Percentiles rank a stretch among this genome's conserved stretches.
phyloP scores from a whole-genome alignment of 2,329 filamentous ascomycete species.

The Aspergillus floridensis region DNA sequence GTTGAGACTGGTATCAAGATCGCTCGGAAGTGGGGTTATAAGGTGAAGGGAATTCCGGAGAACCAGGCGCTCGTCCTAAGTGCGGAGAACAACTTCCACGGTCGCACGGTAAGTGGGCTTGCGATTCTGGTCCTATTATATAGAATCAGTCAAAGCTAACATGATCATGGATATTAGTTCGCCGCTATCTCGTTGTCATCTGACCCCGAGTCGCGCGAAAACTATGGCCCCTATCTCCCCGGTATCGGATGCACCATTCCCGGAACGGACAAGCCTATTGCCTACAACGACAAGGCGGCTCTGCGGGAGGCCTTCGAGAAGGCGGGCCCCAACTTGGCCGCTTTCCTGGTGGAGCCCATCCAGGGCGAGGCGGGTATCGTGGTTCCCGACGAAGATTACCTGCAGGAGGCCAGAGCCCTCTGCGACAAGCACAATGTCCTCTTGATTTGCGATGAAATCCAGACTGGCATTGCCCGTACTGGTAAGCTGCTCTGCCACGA shows the following conservation, averaged over 20 bases:
- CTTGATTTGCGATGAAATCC: constrained; percentile 96
- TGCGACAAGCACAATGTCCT: constrained; percentile 96
- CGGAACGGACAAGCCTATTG: constrained; percentile 71
- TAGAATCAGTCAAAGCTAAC: background rate
- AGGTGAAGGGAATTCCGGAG: constrained; percentile 83
- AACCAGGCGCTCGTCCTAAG: constrained; percentile 82
- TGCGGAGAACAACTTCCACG: constrained; percentile 92
- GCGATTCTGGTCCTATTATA: background rate
- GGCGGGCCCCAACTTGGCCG: constrained; percentile 81
- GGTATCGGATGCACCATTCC: constrained; percentile 77
- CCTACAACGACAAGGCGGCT: constrained; percentile 81
- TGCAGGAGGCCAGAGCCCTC: constrained; percentile 72
- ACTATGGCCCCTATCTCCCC: constrained; percentile 95
- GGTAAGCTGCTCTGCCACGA: constrained; percentile 91
- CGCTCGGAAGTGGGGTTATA: constrained; percentile 97
- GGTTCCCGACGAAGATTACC: constrained; percentile 86
- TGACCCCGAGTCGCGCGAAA: constrained; percentile 90
- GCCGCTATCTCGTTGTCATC: constrained; percentile 92
- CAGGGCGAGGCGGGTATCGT: constrained; percentile 97
- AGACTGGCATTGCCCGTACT: constrained; percentile 94
- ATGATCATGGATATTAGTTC: constrained; percentile 57
- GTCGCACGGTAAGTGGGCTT: constrained; percentile 69
- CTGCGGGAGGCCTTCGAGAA: constrained; percentile 74
- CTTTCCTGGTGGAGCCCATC: constrained; percentile 93
- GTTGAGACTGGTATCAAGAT: constrained; percentile 96